Evolutionary conservation across 768 basidiomycete genomes (phyloP).

Genomic region (Leccinum pellstonianum): DNA sequence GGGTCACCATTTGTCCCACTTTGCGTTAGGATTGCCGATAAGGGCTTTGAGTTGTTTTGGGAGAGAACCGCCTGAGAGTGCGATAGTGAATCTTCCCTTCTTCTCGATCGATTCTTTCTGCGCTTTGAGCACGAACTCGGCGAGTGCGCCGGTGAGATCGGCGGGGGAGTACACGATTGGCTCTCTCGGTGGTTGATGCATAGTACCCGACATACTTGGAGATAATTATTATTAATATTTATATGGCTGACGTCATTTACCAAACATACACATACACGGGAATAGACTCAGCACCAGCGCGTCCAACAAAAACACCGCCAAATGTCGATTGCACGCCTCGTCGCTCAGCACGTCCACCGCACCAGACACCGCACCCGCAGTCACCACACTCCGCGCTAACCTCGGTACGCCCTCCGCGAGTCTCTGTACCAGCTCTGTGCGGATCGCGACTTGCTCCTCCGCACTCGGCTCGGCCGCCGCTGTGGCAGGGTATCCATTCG

Average conservation of each 20-base stretch:
- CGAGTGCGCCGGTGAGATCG: conserved; percentile 63
- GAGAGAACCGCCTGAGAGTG: conserved; percentile 90
- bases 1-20: conserved; percentile 94
- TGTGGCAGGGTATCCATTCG: conserved; percentile 82
- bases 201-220: conserved; percentile 2
- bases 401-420: conserved; percentile 42
- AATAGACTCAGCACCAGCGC: conserved; percentile 67
- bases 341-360: conserved; percentile 45
- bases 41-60: conserved; percentile 79
- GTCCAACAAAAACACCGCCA: conserved; percentile 74
- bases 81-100: conserved; percentile 88
- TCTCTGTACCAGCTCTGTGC: conserved; percentile 39
- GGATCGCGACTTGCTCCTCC: conserved; percentile 69
- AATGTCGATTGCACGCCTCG: conserved; percentile 71
- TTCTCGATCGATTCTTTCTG: conserved; percentile 89
- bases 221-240: background rate
- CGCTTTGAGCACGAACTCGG: conserved; percentile 78
- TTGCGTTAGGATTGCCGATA: conserved; percentile 58
- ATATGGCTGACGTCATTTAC: conserved; percentile 15
- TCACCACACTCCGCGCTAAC: conserved; percentile 41
- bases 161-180: conserved; percentile 62
- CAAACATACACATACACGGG: conserved; percentile 43
- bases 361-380: conserved; percentile 7
- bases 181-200: conserved; percentile 57
- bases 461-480: conserved; percentile 69